Percentiles rank a stretch among this genome's conserved stretches.
Conservation (phyloP, 371 early-diverging fungal genomes). For the Parasitella parasitica region DNA sequence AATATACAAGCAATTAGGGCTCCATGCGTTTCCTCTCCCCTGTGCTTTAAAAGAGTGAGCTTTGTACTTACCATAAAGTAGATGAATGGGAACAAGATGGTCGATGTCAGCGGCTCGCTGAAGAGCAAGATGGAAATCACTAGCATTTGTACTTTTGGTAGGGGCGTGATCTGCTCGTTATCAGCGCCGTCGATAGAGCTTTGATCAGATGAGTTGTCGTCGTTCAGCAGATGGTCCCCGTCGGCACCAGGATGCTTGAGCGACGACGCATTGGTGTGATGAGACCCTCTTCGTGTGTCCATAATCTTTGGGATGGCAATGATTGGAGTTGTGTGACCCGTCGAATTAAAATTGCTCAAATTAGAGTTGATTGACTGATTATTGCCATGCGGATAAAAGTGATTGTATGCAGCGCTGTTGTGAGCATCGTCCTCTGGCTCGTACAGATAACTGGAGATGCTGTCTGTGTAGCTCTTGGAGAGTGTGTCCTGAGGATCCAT, state of each 20-base stretch:
- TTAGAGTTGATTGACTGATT: constrained; percentile 7
- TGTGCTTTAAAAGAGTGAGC: no score
- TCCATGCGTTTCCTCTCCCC: no score
- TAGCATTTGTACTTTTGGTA: constrained; percentile 39
- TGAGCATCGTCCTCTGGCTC: background rate
- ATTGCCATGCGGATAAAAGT: background rate
- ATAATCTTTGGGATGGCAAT: background rate
- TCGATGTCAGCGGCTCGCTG: constrained; percentile 65
- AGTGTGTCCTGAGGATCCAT: constrained; percentile 18
- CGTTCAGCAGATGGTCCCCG: background rate
- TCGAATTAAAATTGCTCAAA: background rate
- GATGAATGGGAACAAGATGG: constrained; percentile 69
- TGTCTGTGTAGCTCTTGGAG: constrained; percentile 37
- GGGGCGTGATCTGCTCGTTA: constrained; percentile 11
- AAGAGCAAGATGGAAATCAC: constrained; percentile 62
- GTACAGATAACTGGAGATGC: constrained; percentile 23
- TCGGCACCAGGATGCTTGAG: no score
- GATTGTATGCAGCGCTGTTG: background rate
- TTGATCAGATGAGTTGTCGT: background rate
- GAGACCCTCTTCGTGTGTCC: background rate
- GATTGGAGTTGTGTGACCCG: background rate
- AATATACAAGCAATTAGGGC: no score
- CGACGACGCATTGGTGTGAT: no score
- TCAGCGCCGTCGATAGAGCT: background rate
- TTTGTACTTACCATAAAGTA: constrained; percentile 54